Conservation (phyloP, 306 rosid genomes). For the Gynostemma pentaphyllum region DNA sequence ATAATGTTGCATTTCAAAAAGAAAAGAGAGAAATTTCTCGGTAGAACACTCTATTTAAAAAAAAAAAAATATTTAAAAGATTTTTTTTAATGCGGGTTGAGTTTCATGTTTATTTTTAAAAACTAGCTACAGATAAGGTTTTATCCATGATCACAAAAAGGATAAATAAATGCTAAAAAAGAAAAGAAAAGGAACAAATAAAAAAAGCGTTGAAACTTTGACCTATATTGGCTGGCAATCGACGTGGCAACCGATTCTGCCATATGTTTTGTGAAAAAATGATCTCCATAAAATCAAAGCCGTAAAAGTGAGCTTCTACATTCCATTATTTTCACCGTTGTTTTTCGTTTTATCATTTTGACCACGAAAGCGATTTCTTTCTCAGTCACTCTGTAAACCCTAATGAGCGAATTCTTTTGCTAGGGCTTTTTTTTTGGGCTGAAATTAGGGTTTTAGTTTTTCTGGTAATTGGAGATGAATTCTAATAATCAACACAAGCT, state of each 20-base stretch:
- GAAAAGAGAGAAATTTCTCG: too few relatives aligned
- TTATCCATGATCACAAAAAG: too few relatives aligned
- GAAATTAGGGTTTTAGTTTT: constrained; percentile 18
- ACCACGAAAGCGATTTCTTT: neutral
- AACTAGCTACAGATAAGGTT: too few relatives aligned
- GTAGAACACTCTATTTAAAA: too few relatives aligned
- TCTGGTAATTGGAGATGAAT: constrained; percentile 28
- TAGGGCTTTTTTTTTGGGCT: constrained; percentile 29
- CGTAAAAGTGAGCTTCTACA: neutral
- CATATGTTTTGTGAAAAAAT: neutral
- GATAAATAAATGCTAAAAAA: too few relatives aligned
- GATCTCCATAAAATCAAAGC: neutral
- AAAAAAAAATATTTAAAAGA: too few relatives aligned
- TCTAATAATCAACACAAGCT: constrained; percentile 44
- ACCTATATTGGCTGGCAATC: neutral
- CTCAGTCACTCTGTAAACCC: neutral
- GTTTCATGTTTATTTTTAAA: too few relatives aligned
- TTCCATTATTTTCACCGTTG: neutral
- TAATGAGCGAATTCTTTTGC: neutral
- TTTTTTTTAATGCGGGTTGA: too few relatives aligned
- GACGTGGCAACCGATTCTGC: neutral
- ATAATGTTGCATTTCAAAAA: too few relatives aligned
- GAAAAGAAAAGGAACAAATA: too few relatives aligned
- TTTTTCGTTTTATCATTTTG: neutral
- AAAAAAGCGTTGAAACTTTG: too few relatives aligned